These are phyloP conservation scores for Skeletonema tropicum DNA, from an alignment of 108 stramenopile species.

Conservation along the genomic window DNA sequence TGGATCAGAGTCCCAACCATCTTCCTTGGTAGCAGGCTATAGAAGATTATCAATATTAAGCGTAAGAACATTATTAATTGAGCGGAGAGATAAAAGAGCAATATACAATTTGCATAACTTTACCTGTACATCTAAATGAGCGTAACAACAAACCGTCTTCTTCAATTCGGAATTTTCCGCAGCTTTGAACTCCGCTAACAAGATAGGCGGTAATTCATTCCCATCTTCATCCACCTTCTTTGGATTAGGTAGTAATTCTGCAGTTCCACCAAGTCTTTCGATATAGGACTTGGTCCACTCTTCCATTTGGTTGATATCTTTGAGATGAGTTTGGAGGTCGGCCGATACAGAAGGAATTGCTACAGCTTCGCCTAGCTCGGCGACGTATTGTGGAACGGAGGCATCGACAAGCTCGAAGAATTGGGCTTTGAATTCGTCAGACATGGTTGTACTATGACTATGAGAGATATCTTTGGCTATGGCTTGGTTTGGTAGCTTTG, in stretches of 20 bases:
- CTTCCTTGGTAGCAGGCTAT: constrained; percentile 62
- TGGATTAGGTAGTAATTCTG: constrained; percentile 64
- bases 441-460: not conserved
- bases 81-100: not conserved
- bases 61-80: too few species aligned
- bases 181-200: constrained; percentile 61
- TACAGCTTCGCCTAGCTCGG: constrained; percentile 48
- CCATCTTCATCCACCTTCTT: constrained; percentile 39
- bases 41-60: not conserved
- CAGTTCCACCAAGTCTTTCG: constrained; percentile 60
- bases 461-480: too few species aligned
- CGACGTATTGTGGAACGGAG: constrained; percentile 33
- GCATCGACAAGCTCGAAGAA: constrained; percentile 44
- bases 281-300: constrained; percentile 70
- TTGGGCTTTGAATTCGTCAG: constrained; percentile 3
- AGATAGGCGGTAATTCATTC: constrained; percentile 65
- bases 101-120: not conserved
- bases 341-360: constrained; percentile 81
- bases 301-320: constrained; percentile 75
- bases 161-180: constrained; percentile 45
- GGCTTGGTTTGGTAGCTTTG: too few species aligned
- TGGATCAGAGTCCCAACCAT: constrained; percentile 87
- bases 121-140: constrained; percentile 78
- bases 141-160: constrained; percentile 82
- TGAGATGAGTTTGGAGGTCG: constrained; percentile 64